Percentiles rank a stretch among this genome's conserved stretches.
Conservation (phyloP, 345 rosid genomes). For the Arabidopsis suecica region DNA sequence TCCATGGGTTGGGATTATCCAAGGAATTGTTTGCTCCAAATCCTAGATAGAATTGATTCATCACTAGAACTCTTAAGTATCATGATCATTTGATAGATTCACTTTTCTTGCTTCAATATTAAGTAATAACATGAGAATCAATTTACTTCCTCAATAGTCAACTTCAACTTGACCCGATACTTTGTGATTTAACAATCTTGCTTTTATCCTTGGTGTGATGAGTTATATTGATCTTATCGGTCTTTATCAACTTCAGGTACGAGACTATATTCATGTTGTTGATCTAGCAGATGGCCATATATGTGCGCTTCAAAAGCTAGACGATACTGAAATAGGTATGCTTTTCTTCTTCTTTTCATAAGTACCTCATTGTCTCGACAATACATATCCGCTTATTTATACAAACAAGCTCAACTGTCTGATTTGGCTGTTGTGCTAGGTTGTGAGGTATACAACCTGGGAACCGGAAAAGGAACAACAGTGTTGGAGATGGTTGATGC, state of each 20-base stretch:
- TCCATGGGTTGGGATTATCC: constrained; percentile 19
- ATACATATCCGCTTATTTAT: neutral
- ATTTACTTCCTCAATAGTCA: neutral
- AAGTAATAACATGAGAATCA: neutral
- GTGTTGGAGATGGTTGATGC: constrained; percentile 97
- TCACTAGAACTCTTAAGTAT: constrained; percentile 8
- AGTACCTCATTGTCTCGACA: neutral
- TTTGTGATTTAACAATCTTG: constrained; percentile 8
- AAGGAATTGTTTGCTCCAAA: constrained; percentile 26
- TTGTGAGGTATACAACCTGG: constrained; percentile 92
- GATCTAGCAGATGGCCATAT: constrained; percentile 97
- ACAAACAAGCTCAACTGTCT: constrained; percentile 8
- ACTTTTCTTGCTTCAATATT: neutral
- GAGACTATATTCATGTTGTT: constrained; percentile 94
- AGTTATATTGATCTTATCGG: constrained; percentile 22
- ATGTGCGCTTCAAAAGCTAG: constrained; percentile 78
- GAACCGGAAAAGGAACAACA: constrained; percentile 97
- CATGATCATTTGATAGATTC: constrained; percentile 10
- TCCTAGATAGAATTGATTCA: constrained; percentile 11
- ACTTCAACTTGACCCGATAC: constrained; percentile 14
- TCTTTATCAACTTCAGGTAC: constrained; percentile 58
- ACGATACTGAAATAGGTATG: constrained; percentile 71
- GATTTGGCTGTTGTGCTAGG: constrained; percentile 51
- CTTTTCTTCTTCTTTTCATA: neutral
- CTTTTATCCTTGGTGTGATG: neutral